Evolutionary conservation across 371 early-diverging fungal genomes (phyloP).

Genomic region (Mucor irregularis): DNA sequence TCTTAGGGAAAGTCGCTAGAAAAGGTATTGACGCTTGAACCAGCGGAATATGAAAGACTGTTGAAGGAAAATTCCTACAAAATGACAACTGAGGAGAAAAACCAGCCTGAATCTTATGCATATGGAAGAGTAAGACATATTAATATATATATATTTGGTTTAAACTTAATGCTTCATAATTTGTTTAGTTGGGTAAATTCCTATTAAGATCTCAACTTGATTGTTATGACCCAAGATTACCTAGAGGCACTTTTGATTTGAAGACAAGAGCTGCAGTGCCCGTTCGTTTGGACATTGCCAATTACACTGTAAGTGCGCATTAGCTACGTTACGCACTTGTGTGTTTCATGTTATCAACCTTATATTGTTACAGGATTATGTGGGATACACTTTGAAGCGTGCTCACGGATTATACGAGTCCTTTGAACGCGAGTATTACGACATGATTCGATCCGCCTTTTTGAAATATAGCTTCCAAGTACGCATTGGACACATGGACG

Average conservation of each 20-base stretch:
- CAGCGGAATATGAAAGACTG: constrained; percentile 65
- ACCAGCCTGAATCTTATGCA: constrained; percentile 54
- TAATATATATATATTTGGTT: not conserved
- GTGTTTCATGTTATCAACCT: not conserved
- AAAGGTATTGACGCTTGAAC: constrained; percentile 72
- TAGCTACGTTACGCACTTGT: not conserved
- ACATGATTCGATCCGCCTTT: constrained; percentile 69
- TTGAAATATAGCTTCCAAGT: constrained; percentile 74
- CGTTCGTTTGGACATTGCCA: constrained; percentile 78
- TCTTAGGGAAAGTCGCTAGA: constrained; percentile 84
- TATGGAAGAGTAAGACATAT: constrained; percentile 39
- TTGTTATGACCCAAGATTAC: constrained; percentile 77
- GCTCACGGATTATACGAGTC: constrained; percentile 71
- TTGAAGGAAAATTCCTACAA: constrained; percentile 55
- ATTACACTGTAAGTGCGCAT: constrained; percentile 68
- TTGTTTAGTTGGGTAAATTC: constrained; percentile 54
- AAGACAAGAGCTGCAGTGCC: constrained; percentile 91
- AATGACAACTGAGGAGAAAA: constrained; percentile 38
- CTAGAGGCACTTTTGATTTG: constrained; percentile 85
- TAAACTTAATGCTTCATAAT: not conserved
- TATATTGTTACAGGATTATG: constrained; percentile 37
- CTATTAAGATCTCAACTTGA: constrained; percentile 92
- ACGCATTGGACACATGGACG: constrained; percentile 96
- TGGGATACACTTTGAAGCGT: constrained; percentile 59
- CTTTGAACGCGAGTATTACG: constrained; percentile 93